Base-by-base conservation (phyloP, 768 basidiomycete species). In the Vararia minispora region DNA sequence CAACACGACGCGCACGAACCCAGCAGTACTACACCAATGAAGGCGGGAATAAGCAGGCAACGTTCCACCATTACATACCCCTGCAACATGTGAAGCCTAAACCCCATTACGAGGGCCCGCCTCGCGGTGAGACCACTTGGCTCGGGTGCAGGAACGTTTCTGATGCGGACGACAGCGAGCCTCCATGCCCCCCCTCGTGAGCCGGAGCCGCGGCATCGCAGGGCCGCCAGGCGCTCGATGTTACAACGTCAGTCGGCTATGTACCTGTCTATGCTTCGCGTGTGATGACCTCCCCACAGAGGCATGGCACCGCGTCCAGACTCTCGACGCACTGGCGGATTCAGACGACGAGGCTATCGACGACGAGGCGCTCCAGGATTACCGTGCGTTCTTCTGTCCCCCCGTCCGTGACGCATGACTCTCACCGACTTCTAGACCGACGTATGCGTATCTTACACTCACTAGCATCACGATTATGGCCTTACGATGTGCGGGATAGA, bases 281-380 rank as follows among this genome's bases (percentile, higher is more conserved):
- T n/a, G n/a, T n/a, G n/a, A n/a, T n/a, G 23, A 30, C 32, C 17
- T 44, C 41, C 25, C 22, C 14, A 16, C 59, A 87, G 84, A 86
- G 41, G 81, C 83, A 6, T 86, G 80, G 81, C 74, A 79, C 49
- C 59, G 72, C 23, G 67, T 76, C 21, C 66, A 66, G 27, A 71
- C 68, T 20, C 65, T 66, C 25, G 81, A 86, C 51, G 78, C 82
- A 12, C 60, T 85, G 12, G 62, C 59, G 10, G 80, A 83, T 58
- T 84, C 83, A 10, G 83, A 86, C 47, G 79, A 79, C 27, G 84
- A 87, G 50, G 57, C 65, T 39, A 62, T 66, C 39, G 79, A 84
- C 42, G 74, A 81, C 40, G 62, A 80, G 46, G 62, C 70, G 32
- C 67, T 71, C 29, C 52, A 66, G 34, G 82, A 87, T 48, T 84